A percentile compares a stretch with the other conserved stretches of the same genome.
phyloP scores from a whole-genome alignment of 2,329 filamentous ascomycete species.

The Neonectria faginata region DNA sequence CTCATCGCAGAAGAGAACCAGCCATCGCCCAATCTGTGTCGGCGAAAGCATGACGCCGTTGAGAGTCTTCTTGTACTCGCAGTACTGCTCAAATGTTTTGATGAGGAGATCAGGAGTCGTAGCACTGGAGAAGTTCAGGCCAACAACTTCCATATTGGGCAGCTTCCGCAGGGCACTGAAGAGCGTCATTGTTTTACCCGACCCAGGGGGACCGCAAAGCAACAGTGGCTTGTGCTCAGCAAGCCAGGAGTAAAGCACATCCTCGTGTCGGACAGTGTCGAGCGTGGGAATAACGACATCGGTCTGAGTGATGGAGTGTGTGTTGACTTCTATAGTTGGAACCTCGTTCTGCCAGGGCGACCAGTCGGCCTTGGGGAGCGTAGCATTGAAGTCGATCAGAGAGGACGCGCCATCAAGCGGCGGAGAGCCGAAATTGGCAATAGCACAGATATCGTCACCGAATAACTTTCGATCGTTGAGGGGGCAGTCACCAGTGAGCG shows the following conservation, averaged over 20 bases:
- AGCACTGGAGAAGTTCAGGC: slow-evolving; percentile 98
- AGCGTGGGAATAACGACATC: slow-evolving; percentile 98
- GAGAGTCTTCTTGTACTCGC: slow-evolving; percentile 98
- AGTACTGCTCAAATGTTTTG: slow-evolving; percentile 99
- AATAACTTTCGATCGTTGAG: slow-evolving; percentile 88
- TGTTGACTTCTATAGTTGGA: slow-evolving; percentile 95
- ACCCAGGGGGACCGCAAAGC: slow-evolving; percentile 96
- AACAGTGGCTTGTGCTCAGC: slow-evolving; percentile 98
- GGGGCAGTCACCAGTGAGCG: slow-evolving; percentile 94
- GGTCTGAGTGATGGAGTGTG: slow-evolving; percentile 96
- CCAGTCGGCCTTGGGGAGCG: slow-evolving; percentile 89
- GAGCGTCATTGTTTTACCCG: slow-evolving; percentile 99
- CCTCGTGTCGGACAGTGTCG: slow-evolving; percentile 97
- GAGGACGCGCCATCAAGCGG: slow-evolving; percentile 81
- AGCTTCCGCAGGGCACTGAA: slow-evolving; percentile 97
- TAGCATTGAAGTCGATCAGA: slow-evolving; percentile 95
- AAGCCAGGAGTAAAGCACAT: slow-evolving; percentile 99
- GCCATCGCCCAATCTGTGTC: slow-evolving; percentile 95
- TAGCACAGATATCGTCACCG: slow-evolving; percentile 83
- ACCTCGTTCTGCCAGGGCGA: slow-evolving; percentile 94
- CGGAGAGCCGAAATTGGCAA: slow-evolving; percentile 89
- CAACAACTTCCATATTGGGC: slow-evolving; percentile 98
- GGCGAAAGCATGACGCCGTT: slow-evolving; percentile 96
- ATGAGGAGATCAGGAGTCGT: slow-evolving; percentile 97
- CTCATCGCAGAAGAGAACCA: slow-evolving; percentile 99